Evolutionary conservation across 768 basidiomycete genomes (phyloP), one percentile per base, ranked within the genome.

Genomic region (Russula virescens): DNA sequence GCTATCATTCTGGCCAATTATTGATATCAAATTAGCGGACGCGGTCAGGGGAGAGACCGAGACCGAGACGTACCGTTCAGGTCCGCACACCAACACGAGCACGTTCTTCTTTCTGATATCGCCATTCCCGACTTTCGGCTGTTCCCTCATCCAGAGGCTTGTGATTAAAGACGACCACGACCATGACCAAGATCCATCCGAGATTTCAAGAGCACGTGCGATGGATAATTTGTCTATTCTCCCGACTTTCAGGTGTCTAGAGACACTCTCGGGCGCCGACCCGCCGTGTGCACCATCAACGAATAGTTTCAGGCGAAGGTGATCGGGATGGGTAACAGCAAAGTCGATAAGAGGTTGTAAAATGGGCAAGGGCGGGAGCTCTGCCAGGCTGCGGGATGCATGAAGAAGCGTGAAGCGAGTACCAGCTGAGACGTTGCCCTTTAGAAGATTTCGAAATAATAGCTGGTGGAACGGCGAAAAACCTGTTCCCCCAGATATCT

Each of bases 401-500:
- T 94, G 91, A 26, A 94, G 75, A 5, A 94, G 73, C 0, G 85
- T 91, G 70, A 88, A 87, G 2, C 81, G 83, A 49, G 88, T 83
- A 31, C 51, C 38, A n/a, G 45, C 6, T 10, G 45, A 58, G 19
- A 26, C 64, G 45, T 65, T 68, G 50, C 45, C 64, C 61, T 21
- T 74, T 45, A 69, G 74, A 47, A 91, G 82, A 16, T 81, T 69
- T 8, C 74, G 74, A 68, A 87, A 79, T 61, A 92, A 77, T 21
- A 94, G 77, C 70, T 94, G 91, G 69, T 84, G 84, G 71, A 94
- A 93, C 4, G 91, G 92, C 18, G 91, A 87, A 53, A 94, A 86
- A 31, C 92, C 91, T 5, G 91, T 94, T 28, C 91, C 91, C 42
- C 91, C 91, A 48, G 90, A 92, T 58, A 94, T 85, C 91, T 94